Conservation (phyloP, 2,329 filamentous ascomycete species). For the Pestalotiopsis sp. region DNA sequence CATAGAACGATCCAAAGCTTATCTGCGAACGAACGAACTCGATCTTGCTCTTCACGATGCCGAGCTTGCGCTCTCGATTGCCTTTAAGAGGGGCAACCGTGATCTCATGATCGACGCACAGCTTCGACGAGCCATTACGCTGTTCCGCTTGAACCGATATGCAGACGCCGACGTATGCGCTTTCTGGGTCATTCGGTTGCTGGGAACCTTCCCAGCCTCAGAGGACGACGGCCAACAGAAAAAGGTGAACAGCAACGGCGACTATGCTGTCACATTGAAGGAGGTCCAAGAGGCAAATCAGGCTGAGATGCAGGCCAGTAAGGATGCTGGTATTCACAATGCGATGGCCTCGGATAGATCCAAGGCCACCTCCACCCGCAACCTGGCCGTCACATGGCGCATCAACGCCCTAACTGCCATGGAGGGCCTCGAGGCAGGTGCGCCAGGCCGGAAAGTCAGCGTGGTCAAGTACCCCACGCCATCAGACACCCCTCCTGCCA, state of each 20-base stretch:
- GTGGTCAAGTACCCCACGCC: conserved; percentile 37
- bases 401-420: conserved; percentile 49
- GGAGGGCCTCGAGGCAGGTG: conserved; percentile 45
- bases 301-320: conserved; percentile 1
- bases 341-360: conserved; percentile 22
- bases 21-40: conserved; percentile 65
- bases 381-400: conserved; percentile 48
- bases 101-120: conserved; percentile 81
- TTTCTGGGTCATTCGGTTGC: conserved; percentile 53
- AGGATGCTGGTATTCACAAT: conserved; percentile 23
- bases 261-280: conserved; percentile 45
- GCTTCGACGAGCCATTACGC: conserved; percentile 74
- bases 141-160: conserved; percentile 70
- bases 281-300: conserved; percentile 31
- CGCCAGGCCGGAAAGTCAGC: conserved; percentile 50
- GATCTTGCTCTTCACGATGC: conserved; percentile 71
- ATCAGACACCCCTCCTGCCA: conserved; percentile 24
- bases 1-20: conserved; percentile 78
- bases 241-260: conserved; percentile 47
- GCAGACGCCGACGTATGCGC: conserved; percentile 78
- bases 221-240: conserved; percentile 40
- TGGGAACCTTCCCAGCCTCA: conserved; percentile 38
- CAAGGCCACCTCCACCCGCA: conserved; percentile 32
- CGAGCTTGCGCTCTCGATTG: conserved; percentile 65
- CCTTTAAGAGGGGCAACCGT: conserved; percentile 70